Conservation (phyloP, 2,329 filamentous ascomycete genomes). For the Curvularia sp. region DNA sequence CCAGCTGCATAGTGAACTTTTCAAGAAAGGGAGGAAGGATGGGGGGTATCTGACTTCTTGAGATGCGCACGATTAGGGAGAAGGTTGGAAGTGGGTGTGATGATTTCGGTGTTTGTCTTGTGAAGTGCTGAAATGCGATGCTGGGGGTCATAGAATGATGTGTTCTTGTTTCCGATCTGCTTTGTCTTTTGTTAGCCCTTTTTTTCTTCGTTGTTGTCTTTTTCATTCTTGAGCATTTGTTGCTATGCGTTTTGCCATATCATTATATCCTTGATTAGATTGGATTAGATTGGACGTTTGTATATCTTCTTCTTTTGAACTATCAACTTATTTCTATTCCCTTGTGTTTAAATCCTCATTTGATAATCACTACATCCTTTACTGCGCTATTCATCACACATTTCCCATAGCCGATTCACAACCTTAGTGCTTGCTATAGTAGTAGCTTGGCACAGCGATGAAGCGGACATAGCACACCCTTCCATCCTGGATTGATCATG, state of each 20-base stretch:
- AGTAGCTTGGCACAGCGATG: conserved; percentile 44
- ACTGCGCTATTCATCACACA: neutral
- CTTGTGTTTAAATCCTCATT: neutral
- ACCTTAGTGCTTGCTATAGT: conserved; percentile 46
- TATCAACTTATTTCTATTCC: neutral
- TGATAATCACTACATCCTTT: conserved; percentile 46
- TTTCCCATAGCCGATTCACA: conserved; percentile 51
- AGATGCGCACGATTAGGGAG: neutral
- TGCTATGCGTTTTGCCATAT: neutral
- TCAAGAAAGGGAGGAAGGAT: neutral
- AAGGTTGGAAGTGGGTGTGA: neutral
- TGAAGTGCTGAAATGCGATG: too few relatives aligned
- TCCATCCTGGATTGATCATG: conserved; percentile 46
- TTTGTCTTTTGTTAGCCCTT: neutral
- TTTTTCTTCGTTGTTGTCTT: neutral
- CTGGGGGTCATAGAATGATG: too few relatives aligned
- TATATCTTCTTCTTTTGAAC: neutral
- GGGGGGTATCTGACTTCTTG: neutral
- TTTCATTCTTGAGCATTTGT: neutral
- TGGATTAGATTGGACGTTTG: neutral
- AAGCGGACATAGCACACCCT: conserved; percentile 42
- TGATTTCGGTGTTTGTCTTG: neutral
- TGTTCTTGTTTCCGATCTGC: too few relatives aligned
- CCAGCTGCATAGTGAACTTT: neutral
- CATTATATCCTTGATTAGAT: neutral